These are phyloP conservation scores for Trichosporon sp. DNA, from an alignment of 1,284 basidiomycete species.

Conservation along the genomic window DNA sequence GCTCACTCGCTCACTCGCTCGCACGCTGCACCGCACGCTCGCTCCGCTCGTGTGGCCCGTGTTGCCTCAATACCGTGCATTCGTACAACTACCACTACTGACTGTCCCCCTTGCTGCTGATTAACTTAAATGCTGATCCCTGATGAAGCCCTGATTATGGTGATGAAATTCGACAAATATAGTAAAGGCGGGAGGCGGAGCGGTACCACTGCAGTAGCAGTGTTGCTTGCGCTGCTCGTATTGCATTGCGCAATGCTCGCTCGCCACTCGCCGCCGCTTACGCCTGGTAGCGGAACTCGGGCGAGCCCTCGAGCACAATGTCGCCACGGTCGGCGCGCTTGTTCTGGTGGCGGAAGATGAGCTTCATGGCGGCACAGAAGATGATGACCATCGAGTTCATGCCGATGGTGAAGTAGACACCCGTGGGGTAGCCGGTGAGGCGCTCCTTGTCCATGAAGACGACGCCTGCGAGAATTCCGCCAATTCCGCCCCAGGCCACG, in stretches of 20 bases:
- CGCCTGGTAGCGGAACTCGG: constrained; percentile 30
- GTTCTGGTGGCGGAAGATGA: constrained; percentile 29
- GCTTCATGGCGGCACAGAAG: constrained; percentile 10
- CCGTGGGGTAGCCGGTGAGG: constrained; percentile 28
- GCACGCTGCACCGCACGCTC: neutral
- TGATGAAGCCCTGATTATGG: neutral
- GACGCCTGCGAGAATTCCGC: constrained; percentile 32
- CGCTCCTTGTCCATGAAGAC: constrained; percentile 32
- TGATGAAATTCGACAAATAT: neutral
- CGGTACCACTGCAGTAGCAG: too few relatives aligned
- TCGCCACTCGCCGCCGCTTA: neutral
- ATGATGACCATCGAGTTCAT: constrained; percentile 23
- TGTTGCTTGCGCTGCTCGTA: too few relatives aligned
- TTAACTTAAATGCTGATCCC: constrained; percentile 1
- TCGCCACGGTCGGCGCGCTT: constrained; percentile 23
- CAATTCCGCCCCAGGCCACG: constrained; percentile 33
- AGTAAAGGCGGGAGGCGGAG: too few relatives aligned
- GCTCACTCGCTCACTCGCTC: too few relatives aligned
- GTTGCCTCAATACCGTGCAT: neutral
- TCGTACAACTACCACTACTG: constrained; percentile 1
- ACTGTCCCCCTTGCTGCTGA: neutral
- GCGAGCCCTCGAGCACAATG: constrained; percentile 22
- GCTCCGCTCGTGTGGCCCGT: neutral
- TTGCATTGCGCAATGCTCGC: neutral
- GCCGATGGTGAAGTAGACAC: constrained; percentile 30